Conservation (phyloP, 768 basidiomycete species). For the Clitopilus hobsonii region DNA sequence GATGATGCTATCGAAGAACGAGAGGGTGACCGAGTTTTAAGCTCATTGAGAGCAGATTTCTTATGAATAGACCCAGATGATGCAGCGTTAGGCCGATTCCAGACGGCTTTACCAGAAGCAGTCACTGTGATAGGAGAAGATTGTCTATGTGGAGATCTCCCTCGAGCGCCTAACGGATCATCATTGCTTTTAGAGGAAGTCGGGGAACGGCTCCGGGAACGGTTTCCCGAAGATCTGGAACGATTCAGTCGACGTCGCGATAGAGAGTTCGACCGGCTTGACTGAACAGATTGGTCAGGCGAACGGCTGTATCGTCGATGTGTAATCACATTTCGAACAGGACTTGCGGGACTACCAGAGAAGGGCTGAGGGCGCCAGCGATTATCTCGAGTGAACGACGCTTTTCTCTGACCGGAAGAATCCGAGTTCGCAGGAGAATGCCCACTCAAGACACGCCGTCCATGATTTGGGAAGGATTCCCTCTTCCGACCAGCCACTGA, state of each 20-base stretch:
- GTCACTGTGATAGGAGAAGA: not conserved
- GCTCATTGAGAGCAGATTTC: not conserved
- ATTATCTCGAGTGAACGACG: not conserved
- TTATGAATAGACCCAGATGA: not conserved
- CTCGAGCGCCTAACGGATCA: not conserved
- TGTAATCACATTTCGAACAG: not conserved
- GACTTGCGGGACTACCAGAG: not conserved
- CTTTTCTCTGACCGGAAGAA: not conserved
- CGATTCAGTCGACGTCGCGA: not conserved
- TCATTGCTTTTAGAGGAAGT: not conserved
- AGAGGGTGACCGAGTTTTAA: conserved; percentile 19
- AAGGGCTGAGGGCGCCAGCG: not conserved
- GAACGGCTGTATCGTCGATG: not conserved
- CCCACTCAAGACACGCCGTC: not conserved
- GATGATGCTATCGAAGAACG: conserved; percentile 58
- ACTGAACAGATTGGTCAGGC: not conserved
- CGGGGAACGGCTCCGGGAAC: not conserved
- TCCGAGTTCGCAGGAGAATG: not conserved
- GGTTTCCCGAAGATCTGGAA: not conserved
- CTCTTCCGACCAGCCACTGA: conserved; percentile 10
- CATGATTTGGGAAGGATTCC: conserved; percentile 12
- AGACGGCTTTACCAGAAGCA: not conserved
- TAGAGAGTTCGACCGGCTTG: not conserved
- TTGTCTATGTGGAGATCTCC: not conserved
- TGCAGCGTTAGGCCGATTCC: not conserved